These are phyloP conservation scores for Solanum rostratum DNA, from an alignment of 257 asterid genomes.

Conservation along the genomic window DNA sequence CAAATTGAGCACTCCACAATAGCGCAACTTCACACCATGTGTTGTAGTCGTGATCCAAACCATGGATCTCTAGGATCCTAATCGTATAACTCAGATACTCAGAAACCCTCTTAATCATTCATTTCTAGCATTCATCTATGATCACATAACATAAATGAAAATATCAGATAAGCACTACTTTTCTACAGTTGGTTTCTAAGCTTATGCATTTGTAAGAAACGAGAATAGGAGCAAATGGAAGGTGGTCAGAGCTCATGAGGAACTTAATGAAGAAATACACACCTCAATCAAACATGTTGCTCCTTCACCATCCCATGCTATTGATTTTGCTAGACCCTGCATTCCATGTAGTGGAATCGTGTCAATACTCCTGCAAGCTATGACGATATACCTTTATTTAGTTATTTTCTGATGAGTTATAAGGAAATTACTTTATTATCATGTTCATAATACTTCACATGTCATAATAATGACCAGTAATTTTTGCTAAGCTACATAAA, in stretches of 20 bases:
- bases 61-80: not conserved
- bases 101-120: not conserved
- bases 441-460: not conserved
- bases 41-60: not conserved
- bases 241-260: not conserved
- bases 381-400: not conserved
- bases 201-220: not conserved
- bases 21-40: too few relatives aligned
- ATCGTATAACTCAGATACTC: not conserved
- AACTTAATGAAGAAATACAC: conserved; percentile 5
- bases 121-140: not conserved
- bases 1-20: too few relatives aligned
- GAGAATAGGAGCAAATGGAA: not conserved
- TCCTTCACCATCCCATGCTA: conserved; percentile 99
- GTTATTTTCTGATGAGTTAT: not conserved
- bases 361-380: not conserved
- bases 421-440: not conserved
- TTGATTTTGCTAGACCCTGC: conserved; percentile 96
- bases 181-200: not conserved
- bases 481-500: not conserved
- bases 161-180: not conserved
- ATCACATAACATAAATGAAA: not conserved
- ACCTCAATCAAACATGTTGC: conserved; percentile 99
- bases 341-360: conserved; percentile 48
- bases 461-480: not conserved